phyloP scores from a whole-genome alignment of 139 green algal genomes.

The Ostreobium quekettii region DNA sequence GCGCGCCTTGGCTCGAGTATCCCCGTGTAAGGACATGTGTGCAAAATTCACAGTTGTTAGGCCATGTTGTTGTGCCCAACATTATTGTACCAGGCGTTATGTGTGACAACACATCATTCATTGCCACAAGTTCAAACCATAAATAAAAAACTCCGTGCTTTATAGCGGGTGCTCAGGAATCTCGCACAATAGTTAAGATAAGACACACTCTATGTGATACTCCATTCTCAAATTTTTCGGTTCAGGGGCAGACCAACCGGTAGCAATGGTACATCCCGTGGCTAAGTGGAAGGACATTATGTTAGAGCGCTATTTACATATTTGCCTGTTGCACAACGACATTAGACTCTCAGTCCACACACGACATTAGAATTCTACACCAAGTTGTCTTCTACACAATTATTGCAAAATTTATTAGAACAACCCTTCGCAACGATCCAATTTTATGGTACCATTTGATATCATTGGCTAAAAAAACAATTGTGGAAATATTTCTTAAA shows the following conservation, averaged over 20 bases:
- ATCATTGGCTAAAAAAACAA: background rate
- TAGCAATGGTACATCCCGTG: background rate
- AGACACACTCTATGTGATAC: too few relatives aligned
- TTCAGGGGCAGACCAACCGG: background rate
- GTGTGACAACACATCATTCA: background rate
- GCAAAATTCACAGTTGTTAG: too few relatives aligned
- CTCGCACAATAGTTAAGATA: background rate
- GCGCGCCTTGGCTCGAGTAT: too few relatives aligned
- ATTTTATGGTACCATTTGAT: conserved; percentile 5
- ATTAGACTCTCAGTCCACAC: background rate
- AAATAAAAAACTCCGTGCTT: background rate
- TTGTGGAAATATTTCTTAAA: background rate
- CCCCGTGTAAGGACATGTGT: too few relatives aligned
- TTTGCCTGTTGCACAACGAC: background rate
- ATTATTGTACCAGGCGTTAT: conserved; percentile 1
- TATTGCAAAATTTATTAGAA: conserved; percentile 3
- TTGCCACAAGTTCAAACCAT: background rate
- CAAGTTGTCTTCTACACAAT: background rate
- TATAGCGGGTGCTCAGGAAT: background rate
- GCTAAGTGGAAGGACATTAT: background rate
- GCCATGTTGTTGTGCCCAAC: background rate
- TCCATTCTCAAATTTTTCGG: background rate
- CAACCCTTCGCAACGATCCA: background rate
- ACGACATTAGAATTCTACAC: background rate
- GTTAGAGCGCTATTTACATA: conserved; percentile 9